Conservation (phyloP, 306 rosid genomes). For the Prunus mongolica region DNA sequence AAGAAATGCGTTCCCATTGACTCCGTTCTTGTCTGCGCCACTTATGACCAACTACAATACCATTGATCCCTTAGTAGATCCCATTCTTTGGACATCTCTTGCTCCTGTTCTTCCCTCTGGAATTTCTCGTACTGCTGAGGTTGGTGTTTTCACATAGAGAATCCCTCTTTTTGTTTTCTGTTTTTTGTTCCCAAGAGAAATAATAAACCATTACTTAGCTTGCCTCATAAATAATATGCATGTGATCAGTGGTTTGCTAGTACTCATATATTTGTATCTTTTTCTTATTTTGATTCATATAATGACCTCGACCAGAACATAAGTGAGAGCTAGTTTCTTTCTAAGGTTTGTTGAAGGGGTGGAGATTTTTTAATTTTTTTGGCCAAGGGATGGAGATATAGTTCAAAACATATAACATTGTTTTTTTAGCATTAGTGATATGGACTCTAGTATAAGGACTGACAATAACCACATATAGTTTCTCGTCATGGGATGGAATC, state of each 20-base stretch:
- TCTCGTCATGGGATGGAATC: no score
- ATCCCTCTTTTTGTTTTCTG: not conserved
- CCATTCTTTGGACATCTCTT: conserved; percentile 86
- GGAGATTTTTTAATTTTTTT: no score
- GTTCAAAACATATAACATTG: not conserved
- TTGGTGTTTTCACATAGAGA: conserved; percentile 35
- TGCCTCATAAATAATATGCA: not conserved
- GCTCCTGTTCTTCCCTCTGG: conserved; percentile 73
- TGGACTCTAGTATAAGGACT: not conserved
- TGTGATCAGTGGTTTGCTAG: not conserved
- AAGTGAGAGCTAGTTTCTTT: not conserved
- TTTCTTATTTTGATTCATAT: not conserved
- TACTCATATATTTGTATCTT: not conserved
- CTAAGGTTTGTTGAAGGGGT: not conserved
- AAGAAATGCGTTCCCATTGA: conserved; percentile 67
- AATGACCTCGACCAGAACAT: not conserved
- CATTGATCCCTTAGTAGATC: conserved; percentile 78
- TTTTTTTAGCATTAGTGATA: not conserved
- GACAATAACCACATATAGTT: not conserved
- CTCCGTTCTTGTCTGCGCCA: conserved; percentile 83
- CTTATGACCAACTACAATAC: conserved; percentile 69
- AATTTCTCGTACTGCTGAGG: conserved; percentile 70
- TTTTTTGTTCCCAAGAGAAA: not conserved
- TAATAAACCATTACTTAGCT: not conserved
- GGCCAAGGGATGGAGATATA: not conserved